phyloP scores from a whole-genome alignment of 768 basidiomycete species.

The Naganishia onofrii region DNA sequence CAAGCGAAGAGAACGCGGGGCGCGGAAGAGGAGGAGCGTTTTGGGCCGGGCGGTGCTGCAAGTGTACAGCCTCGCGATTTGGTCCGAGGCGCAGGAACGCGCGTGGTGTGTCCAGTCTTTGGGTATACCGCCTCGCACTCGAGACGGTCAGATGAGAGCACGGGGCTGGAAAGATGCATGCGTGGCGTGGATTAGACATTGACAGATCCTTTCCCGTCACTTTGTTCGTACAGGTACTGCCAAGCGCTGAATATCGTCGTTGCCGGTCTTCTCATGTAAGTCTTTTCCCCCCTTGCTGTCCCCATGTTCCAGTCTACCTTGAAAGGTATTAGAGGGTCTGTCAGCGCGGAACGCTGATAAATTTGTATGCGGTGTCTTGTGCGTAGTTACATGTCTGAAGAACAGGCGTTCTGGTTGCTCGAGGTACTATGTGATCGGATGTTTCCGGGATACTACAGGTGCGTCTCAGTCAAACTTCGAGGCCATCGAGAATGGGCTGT shows the following conservation, averaged over 20 bases:
- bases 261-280: conserved; percentile 59
- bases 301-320: neutral
- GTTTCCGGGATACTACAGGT: conserved; percentile 97
- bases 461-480: conserved; percentile 49
- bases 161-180: too few relatives aligned
- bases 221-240: conserved; percentile 71
- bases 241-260: conserved; percentile 99
- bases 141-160: too few relatives aligned
- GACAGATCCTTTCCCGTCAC: neutral
- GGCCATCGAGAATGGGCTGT: neutral
- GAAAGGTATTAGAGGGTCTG: too few relatives aligned
- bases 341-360: neutral
- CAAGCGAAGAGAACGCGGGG: too few relatives aligned
- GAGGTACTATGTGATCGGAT: conserved; percentile 92
- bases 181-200: too few relatives aligned
- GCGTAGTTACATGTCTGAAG: conserved; percentile 95
- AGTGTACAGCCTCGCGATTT: too few relatives aligned
- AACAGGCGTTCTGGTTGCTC: conserved; percentile 95
- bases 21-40: too few relatives aligned
- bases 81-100: too few relatives aligned
- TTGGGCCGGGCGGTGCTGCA: too few relatives aligned
- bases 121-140: too few relatives aligned
- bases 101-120: too few relatives aligned
- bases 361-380: neutral
- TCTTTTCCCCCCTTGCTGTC: neutral